A percentile compares a stretch with the other conserved stretches of the same genome.
Evolutionary conservation across 352 stramenopile genomes (phyloP).

Genomic region (Pythium rhizo-oryzae): DNA sequence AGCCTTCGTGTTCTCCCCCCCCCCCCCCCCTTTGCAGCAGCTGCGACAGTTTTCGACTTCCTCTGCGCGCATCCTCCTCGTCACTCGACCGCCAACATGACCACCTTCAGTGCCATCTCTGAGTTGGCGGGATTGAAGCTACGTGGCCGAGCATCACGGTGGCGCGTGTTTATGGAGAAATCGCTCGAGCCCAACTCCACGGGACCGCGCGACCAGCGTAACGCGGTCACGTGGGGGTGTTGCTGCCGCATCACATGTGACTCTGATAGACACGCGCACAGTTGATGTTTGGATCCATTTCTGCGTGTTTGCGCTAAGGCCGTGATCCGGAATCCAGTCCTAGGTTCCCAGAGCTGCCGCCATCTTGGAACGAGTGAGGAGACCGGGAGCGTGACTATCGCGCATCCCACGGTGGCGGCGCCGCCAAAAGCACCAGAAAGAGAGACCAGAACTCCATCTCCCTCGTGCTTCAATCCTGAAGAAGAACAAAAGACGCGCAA

Average conservation of each 20-base stretch:
- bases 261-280: background rate
- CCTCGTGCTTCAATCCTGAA: slow-evolving; percentile 1
- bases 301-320: background rate
- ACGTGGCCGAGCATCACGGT: background rate
- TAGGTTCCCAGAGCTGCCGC: too few relatives aligned
- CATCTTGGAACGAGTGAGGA: too few relatives aligned
- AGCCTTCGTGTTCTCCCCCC: background rate
- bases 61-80: background rate
- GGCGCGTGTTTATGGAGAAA: background rate
- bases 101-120: background rate
- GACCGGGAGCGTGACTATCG: background rate
- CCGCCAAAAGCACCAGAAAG: background rate
- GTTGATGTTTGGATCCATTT: background rate
- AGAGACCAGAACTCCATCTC: background rate
- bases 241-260: background rate
- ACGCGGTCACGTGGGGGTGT: background rate
- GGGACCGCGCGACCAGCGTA: background rate
- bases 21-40: background rate
- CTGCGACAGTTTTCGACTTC: slow-evolving; percentile 1
- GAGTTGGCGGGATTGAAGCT: background rate
- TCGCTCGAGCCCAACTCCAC: background rate
- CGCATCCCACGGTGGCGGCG: background rate
- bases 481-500: background rate
- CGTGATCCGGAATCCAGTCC: too few relatives aligned
- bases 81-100: background rate